Conservation (phyloP, 306 rosid species). For the Dryas alaskensis region DNA sequence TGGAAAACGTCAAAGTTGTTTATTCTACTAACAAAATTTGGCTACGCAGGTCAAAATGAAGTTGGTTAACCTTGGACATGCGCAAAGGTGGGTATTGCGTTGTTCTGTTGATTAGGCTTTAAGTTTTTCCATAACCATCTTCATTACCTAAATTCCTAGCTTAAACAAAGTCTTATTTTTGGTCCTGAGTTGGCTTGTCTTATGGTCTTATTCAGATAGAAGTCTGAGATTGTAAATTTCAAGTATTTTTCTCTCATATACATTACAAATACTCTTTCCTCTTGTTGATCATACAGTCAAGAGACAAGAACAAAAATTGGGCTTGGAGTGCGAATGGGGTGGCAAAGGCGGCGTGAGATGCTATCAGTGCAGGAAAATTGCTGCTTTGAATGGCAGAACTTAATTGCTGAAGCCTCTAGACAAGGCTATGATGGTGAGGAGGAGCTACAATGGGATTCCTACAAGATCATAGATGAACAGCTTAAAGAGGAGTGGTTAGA, state of each 20-base stretch:
- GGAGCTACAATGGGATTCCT: slow-evolving; percentile 83
- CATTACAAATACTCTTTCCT: not conserved
- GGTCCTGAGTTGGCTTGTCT: slow-evolving; percentile 5
- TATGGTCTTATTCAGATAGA: not conserved
- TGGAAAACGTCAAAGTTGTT: slow-evolving; percentile 6
- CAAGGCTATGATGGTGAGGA: slow-evolving; percentile 64
- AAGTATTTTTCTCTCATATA: not conserved
- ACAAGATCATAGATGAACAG: slow-evolving; percentile 47
- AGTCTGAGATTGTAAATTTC: not conserved
- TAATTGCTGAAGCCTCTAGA: slow-evolving; percentile 81
- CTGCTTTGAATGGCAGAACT: slow-evolving; percentile 75
- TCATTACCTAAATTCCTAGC: slow-evolving; percentile 1
- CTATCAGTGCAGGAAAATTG: slow-evolving; percentile 63
- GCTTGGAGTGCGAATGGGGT: slow-evolving; percentile 67
- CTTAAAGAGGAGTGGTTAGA: slow-evolving; percentile 62
- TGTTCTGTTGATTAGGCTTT: slow-evolving; percentile 19
- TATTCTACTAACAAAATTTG: slow-evolving; percentile 25
- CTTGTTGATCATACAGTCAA: slow-evolving; percentile 46
- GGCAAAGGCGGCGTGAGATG: slow-evolving; percentile 62
- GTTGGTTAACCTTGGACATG: slow-evolving; percentile 75
- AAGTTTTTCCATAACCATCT: slow-evolving; percentile 8
- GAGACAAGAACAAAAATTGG: slow-evolving; percentile 78
- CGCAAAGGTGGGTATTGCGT: slow-evolving; percentile 66
- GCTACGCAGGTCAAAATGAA: slow-evolving; percentile 82
- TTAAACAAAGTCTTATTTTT: not conserved